Evolutionary conservation across 2,329 filamentous ascomycete genomes (phyloP), one percentile per base, ranked within the genome.

Genomic region (Fusarium xylarioides): DNA sequence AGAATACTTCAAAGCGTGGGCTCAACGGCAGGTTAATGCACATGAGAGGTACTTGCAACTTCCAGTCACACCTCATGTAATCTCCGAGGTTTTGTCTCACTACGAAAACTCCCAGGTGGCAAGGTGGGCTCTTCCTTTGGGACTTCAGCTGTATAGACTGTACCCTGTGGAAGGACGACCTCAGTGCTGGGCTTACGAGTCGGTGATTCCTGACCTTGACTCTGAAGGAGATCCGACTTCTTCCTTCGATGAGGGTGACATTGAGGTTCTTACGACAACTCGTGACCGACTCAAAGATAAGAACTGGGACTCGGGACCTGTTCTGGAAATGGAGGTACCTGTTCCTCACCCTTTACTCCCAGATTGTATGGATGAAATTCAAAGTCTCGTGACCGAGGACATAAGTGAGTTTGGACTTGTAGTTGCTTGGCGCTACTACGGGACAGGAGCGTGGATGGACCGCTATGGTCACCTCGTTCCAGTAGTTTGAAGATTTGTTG

Each of bases 21-120:
- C 42, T 5, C 10, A 26, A 9, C 0, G 2, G 11, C n/a, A 44
- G 7, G 4, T 12, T 12, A 0, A 11, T 11, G n/a, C 7, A 18
- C 8, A 49, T 16, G 10, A n/a, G 0, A 32, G 7, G 21, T 16
- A n/a, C 5, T 21, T 32, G 1, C 6, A n/a, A 32, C 28, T 11
- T 5, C 46, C 46, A 16, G 28, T 8, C 19, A 16, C 19, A 2
- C 21, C 46, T 5, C 9, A 49, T 32, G 19, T 32, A 2, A 16
- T 32, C 14, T n/a, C 46, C 7, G 46, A 30, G 3, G 12, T 7
- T 30, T n/a, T 49, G 4, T 11, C 15, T n/a, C 12, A 30, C 10
- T n/a, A 32, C 11, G 4, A 11, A 11, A 15, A 32, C 1, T 14
- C 28, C 10, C 26, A 11, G 26, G 4, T 16, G 28, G 2, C 0